These are phyloP conservation scores for Brassica incana DNA, from an alignment of 345 rosid species.

Conservation along the genomic window DNA sequence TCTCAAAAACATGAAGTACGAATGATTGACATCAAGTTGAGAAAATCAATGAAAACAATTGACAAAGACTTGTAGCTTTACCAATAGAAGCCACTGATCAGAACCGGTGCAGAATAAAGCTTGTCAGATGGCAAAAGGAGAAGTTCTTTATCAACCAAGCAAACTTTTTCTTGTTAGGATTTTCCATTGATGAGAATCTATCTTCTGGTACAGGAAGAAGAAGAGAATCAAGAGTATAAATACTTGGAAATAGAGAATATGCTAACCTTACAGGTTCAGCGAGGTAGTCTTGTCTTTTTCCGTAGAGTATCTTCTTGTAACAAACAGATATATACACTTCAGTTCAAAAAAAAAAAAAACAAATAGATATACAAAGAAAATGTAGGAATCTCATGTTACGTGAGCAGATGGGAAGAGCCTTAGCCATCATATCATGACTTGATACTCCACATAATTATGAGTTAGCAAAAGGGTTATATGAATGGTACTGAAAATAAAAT, in stretches of 20 bases:
- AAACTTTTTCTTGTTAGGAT: neutral
- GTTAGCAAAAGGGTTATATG: neutral
- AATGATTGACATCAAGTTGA: neutral
- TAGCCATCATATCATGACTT: neutral
- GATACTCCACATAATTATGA: neutral
- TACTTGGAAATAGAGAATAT: neutral
- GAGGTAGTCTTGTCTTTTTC: neutral
- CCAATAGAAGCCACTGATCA: neutral
- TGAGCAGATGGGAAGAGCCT: neutral
- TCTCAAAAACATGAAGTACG: neutral
- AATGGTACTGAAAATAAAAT: too few relatives aligned
- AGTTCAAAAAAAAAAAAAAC: too few relatives aligned
- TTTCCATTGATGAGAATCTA: neutral
- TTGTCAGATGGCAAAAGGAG: neutral
- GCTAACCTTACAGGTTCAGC: neutral
- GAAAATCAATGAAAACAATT: too few relatives aligned
- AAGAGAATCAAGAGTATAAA: neutral
- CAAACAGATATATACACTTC: neutral
- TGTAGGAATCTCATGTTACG: neutral
- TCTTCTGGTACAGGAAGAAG: neutral
- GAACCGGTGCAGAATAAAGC: neutral
- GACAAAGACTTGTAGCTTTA: neutral
- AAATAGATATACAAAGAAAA: too few relatives aligned
- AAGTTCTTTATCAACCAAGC: neutral
- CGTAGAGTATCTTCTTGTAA: neutral